Conservation (phyloP, 805 yeast species). For the Tetrapisispora arboricola region DNA sequence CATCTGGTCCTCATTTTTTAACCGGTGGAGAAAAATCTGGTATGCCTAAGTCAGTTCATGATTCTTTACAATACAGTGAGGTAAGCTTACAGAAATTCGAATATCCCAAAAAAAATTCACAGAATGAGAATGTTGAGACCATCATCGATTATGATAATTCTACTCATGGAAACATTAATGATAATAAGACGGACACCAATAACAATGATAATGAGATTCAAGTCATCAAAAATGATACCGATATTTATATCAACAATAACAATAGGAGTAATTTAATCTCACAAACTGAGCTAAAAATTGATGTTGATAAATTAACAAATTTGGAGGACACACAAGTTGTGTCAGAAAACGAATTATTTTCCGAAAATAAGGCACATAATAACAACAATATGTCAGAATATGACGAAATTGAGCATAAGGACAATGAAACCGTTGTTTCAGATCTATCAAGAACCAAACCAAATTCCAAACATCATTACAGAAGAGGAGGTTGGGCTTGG, state of each 20-base stretch:
- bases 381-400: no score
- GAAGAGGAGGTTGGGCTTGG: conserved; percentile 15
- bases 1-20: not conserved
- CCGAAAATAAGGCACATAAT: no score
- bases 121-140: not conserved
- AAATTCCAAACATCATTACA: conserved; percentile 4
- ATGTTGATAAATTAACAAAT: not conserved
- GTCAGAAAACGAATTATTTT: no score
- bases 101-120: not conserved
- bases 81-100: not conserved
- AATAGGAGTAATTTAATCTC: no score
- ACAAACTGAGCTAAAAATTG: no score
- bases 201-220: no score
- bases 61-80: not conserved
- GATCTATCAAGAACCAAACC: not conserved
- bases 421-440: not conserved
- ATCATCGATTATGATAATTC: no score
- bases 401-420: not conserved
- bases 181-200: not conserved
- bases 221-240: no score
- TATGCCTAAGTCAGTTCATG: not conserved
- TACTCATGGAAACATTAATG: no score
- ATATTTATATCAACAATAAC: no score
- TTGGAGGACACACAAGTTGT: no score
- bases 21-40: not conserved